Conservation (phyloP, 805 yeast genomes). For the Candida cerambycidarum region DNA sequence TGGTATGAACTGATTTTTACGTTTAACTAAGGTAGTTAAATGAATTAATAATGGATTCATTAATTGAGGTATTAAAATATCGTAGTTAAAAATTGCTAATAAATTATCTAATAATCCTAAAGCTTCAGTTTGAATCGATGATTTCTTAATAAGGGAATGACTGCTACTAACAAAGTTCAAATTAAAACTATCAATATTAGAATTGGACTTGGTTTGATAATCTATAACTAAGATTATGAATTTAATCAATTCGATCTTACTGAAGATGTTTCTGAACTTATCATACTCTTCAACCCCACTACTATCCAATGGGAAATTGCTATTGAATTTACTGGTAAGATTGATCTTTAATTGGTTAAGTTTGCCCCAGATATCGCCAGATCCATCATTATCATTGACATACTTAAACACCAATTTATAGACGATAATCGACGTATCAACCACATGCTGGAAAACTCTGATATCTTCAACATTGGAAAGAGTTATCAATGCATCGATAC, state of each 20-base stretch:
- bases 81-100: slow-evolving; percentile 54
- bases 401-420: slow-evolving; percentile 46
- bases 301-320: slow-evolving; percentile 52
- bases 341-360: slow-evolving; percentile 54
- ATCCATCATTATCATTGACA: slow-evolving; percentile 48
- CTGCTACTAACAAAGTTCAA: slow-evolving; percentile 49
- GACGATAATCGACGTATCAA: slow-evolving; percentile 40
- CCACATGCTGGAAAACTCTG: slow-evolving; percentile 28
- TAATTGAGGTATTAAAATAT: slow-evolving; percentile 51
- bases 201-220: slow-evolving; percentile 45
- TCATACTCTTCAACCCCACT: slow-evolving; percentile 51
- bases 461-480: slow-evolving; percentile 30
- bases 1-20: slow-evolving; percentile 60
- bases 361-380: slow-evolving; percentile 52
- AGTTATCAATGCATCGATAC: slow-evolving; percentile 31
- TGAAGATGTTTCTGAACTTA: slow-evolving; percentile 50
- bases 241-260: slow-evolving; percentile 69
- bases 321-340: slow-evolving; percentile 61
- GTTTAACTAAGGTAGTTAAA: slow-evolving; percentile 58
- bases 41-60: slow-evolving; percentile 71
- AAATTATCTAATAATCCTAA: slow-evolving; percentile 65
- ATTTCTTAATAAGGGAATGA: slow-evolving; percentile 64
- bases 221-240: slow-evolving; percentile 54
- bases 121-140: slow-evolving; percentile 65
- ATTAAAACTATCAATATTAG: slow-evolving; percentile 40